Conservation (phyloP, 1,139 yeast genomes). For the Taiozyma sp. region DNA sequence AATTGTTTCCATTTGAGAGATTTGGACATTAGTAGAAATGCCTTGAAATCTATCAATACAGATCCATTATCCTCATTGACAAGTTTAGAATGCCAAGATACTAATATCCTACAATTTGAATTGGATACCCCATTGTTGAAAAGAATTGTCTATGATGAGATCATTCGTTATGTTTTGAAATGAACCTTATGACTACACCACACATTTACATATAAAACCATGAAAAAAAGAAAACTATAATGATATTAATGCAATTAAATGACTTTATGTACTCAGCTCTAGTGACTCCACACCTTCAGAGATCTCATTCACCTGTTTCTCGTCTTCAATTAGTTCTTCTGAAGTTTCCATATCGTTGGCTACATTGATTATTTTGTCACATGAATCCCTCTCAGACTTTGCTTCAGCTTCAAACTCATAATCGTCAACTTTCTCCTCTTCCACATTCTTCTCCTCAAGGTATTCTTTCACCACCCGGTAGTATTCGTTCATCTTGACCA, state of each 20-base stretch:
- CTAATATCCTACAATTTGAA: slow-evolving; percentile 3
- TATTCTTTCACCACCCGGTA: slow-evolving; percentile 3
- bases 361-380: neutral
- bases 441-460: neutral
- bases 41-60: neutral
- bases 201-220: neutral
- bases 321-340: neutral
- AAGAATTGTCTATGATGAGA: slow-evolving; percentile 3
- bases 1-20: slow-evolving; percentile 4
- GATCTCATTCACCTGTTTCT: neutral
- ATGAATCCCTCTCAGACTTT: neutral
- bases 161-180: neutral
- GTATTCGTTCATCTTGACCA: slow-evolving; percentile 23
- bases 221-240: neutral
- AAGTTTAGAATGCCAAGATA: slow-evolving; percentile 5
- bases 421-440: neutral
- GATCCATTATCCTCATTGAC: slow-evolving; percentile 1
- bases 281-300: neutral
- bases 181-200: neutral
- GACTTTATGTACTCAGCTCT: neutral
- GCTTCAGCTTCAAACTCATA: neutral
- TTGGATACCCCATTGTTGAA: slow-evolving; percentile 5
- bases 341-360: neutral
- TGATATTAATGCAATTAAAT: neutral
- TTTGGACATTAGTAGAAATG: slow-evolving; percentile 9